Conservation (phyloP, 352 stramenopile species). For the Pythium brassicae region DNA sequence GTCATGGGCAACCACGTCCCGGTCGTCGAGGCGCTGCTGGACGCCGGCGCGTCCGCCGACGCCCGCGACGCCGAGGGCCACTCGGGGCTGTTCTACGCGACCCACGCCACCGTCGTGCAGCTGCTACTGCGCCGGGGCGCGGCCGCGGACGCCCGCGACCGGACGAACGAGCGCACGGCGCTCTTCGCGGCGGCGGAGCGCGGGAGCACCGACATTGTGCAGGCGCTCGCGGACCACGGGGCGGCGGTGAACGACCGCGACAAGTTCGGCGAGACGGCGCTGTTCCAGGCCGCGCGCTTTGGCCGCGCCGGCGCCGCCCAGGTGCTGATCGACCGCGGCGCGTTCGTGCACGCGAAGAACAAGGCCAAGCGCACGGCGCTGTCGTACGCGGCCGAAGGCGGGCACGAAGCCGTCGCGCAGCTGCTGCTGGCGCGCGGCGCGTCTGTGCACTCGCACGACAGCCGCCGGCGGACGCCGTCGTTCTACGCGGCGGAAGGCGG, state of each 20-base stretch:
- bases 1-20: conserved; percentile 11
- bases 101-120: conserved; percentile 1
- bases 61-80: conserved; percentile 8
- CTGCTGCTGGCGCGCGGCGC: conserved; percentile 12
- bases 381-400: conserved; percentile 9
- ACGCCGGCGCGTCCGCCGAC: conserved; percentile 4
- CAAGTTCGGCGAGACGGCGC: conserved; percentile 13
- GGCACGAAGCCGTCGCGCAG: conserved; percentile 8
- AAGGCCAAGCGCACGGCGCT: conserved; percentile 8
- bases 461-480: conserved; percentile 6
- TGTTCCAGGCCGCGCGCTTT: conserved; percentile 12
- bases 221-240: conserved; percentile 1
- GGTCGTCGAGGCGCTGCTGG: conserved; percentile 4
- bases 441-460: conserved; percentile 12
- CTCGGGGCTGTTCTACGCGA: conserved; percentile 14
- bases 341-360: conserved; percentile 12
- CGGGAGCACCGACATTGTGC: conserved; percentile 7
- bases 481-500: conserved; percentile 8
- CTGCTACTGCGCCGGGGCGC: conserved; percentile 7
- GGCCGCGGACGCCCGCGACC: neutral
- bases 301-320: conserved; percentile 1
- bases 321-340: conserved; percentile 6
- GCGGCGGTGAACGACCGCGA: conserved; percentile 10
- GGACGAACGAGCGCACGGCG: conserved; percentile 9
- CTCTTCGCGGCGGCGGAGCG: conserved; percentile 11